Conservation (phyloP, 2,329 filamentous ascomycete species). For the Madurella fahalii region DNA sequence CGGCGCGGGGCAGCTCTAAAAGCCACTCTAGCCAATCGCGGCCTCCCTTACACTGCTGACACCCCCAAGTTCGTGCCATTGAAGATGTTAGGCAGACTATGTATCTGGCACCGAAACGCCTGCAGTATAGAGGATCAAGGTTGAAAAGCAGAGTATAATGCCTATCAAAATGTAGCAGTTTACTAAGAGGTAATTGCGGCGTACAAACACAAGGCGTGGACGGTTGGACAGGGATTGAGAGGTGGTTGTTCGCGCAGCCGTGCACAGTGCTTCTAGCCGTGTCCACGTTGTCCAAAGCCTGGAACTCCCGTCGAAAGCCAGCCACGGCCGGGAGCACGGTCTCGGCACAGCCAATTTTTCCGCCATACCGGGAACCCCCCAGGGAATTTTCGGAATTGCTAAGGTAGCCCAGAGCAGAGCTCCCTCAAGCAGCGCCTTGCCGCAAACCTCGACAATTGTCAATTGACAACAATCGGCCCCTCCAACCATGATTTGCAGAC, state of each 20-base stretch:
- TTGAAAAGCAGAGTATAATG: background rate
- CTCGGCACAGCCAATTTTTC: slow-evolving; percentile 28
- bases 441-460: slow-evolving; percentile 38
- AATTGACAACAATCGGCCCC: slow-evolving; percentile 50
- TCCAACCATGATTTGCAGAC: slow-evolving; percentile 60
- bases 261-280: slow-evolving; percentile 1
- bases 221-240: too few relatives aligned
- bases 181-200: too few relatives aligned
- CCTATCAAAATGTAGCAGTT: too few relatives aligned
- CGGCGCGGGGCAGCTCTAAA: slow-evolving; percentile 17
- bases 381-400: slow-evolving; percentile 29
- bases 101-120: background rate
- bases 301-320: background rate
- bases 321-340: slow-evolving; percentile 12
- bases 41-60: slow-evolving; percentile 16
- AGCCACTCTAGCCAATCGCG: slow-evolving; percentile 12
- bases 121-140: background rate
- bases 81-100: slow-evolving; percentile 2
- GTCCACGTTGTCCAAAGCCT: background rate
- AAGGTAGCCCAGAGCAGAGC: slow-evolving; percentile 22
- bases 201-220: too few relatives aligned
- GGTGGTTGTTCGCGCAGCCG: background rate
- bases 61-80: background rate
- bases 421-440: slow-evolving; percentile 26
- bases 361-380: slow-evolving; percentile 22